These are phyloP conservation scores for Dothistroma pini DNA, from an alignment of 2,329 filamentous ascomycete species.

Conservation along the genomic window DNA sequence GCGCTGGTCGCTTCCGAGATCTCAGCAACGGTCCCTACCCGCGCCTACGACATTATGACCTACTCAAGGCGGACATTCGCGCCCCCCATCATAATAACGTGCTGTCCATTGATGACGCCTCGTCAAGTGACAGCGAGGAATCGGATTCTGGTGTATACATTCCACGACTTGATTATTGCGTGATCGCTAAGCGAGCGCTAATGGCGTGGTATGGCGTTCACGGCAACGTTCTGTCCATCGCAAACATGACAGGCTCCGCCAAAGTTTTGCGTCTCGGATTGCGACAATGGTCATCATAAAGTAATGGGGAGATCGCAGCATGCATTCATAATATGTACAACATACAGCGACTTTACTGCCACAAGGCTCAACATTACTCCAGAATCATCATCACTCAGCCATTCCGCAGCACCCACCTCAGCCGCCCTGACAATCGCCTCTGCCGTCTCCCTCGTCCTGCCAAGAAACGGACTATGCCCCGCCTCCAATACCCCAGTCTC, in stretches of 20 bases:
- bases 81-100: too few species aligned
- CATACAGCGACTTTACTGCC: not conserved
- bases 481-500: slow-evolving; percentile 25
- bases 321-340: not conserved
- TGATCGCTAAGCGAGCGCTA: too few species aligned
- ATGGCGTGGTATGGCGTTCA: too few species aligned
- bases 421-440: slow-evolving; percentile 20
- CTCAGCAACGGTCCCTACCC: not conserved
- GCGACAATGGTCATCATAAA: too few species aligned
- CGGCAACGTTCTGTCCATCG: too few species aligned
- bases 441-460: slow-evolving; percentile 25
- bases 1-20: not conserved
- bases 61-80: too few species aligned
- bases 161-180: too few species aligned
- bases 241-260: not conserved
- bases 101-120: too few species aligned
- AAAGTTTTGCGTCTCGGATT: not conserved
- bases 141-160: too few species aligned
- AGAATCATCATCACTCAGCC: not conserved
- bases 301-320: too few species aligned
- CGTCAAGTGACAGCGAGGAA: too few species aligned
- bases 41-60: too few species aligned
- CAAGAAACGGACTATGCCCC: slow-evolving; percentile 29
- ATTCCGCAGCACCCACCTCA: slow-evolving; percentile 5
- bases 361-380: not conserved